Evolutionary conservation across 805 yeast genomes (phyloP).

Genomic region (Candida jianshihensis): DNA sequence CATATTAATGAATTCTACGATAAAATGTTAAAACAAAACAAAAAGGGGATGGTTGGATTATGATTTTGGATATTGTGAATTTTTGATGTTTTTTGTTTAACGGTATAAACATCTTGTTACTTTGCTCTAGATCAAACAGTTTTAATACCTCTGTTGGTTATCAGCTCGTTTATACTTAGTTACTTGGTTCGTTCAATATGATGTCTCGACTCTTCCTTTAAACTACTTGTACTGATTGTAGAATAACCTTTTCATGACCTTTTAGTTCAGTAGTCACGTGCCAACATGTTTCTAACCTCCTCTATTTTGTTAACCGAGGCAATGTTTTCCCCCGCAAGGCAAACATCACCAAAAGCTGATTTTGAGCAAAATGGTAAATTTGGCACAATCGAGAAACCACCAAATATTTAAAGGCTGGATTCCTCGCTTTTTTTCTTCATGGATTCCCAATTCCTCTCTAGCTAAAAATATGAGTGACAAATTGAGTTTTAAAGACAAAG

Average conservation of each 20-base stretch:
- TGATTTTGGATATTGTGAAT: constrained; percentile 12
- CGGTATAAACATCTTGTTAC: constrained; percentile 8
- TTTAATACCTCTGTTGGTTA: constrained; percentile 26
- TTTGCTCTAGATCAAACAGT: constrained; percentile 25
- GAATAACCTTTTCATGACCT: not conserved
- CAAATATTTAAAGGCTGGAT: too few relatives aligned
- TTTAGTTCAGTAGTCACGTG: too few relatives aligned
- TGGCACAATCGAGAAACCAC: constrained; percentile 23
- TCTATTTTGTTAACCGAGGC: too few relatives aligned
- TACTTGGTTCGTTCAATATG: constrained; percentile 17
- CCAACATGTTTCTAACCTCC: too few relatives aligned
- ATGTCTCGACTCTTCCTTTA: not conserved
- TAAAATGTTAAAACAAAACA: not conserved
- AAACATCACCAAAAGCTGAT: too few relatives aligned
- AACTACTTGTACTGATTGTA: not conserved
- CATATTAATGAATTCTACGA: not conserved
- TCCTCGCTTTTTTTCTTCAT: too few relatives aligned
- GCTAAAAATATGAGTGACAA: constrained; percentile 3
- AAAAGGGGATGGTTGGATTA: not conserved
- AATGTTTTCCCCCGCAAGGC: constrained; percentile 5
- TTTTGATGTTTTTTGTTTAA: constrained; percentile 3
- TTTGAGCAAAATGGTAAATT: constrained; percentile 46
- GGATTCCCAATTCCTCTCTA: not conserved
- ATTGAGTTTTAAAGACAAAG: constrained; percentile 67
- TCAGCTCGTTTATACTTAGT: constrained; percentile 20